Base-by-base conservation (phyloP, 257 asterid species). In the Salvia splendens region DNA sequence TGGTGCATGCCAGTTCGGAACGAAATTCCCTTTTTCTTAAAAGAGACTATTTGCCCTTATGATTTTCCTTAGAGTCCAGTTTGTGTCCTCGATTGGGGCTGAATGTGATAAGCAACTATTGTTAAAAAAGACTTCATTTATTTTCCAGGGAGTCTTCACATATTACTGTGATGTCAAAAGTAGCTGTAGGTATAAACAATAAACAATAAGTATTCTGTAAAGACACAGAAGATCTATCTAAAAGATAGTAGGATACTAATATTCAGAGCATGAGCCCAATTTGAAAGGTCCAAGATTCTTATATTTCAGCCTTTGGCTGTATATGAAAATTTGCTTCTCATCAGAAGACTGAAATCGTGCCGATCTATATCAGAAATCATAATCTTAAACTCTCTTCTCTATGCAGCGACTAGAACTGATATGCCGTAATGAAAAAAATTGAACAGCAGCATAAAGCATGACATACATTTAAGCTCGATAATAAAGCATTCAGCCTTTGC, bases 21-120 rank as follows among this genome's bases (percentile, higher is more conserved):
- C 83, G 72, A 93, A 81, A 75, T 93, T 87, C 41, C 92, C 97
- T n/a, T n/a, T 77, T 88, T 88, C 82, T 85, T 68, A 47, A 90
- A 93, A 55, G 96, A 84, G 53, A 93, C 89, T 46, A 80, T 66
- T 67, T 86, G n/a, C n/a, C n/a, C n/a, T n/a, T n/a, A n/a, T n/a
- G n/a, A n/a, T n/a, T n/a, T n/a, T n/a, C n/a, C n/a, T n/a, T 16
- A 93, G 90, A 45, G 82, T 83, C 96, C 96, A 83, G 49, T 73
- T 16, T 4, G 98, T 95, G 84, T 93, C 98, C 82, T 76, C 79
- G 51, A 93, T 77, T 74, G 96, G 85, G 67, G 84, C 97, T 93
- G 77, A 77, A 75, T 49, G 69, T 53, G 63, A 79, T 68, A 71
- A 72, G 77, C 12, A 75, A 32, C 24, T 43, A 69, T 74, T 64